Conservation (phyloP, 805 yeast species). For the Torulaspora maleeae region DNA sequence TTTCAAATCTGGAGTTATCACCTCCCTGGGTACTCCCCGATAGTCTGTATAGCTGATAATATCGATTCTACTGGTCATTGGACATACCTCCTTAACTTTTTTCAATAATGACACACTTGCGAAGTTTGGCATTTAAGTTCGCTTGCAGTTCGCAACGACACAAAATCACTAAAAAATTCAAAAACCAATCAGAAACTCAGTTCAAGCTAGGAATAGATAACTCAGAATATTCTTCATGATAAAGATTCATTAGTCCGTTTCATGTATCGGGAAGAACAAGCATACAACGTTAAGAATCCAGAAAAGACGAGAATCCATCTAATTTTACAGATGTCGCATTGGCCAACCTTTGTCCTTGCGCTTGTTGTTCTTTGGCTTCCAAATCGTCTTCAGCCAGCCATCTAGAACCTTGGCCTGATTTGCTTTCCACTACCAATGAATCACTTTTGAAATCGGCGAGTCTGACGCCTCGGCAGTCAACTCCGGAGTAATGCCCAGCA, state of each 20-base stretch:
- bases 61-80: neutral
- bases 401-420: constrained; percentile 34
- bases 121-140: neutral
- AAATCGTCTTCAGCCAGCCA: constrained; percentile 47
- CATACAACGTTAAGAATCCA: too few relatives aligned
- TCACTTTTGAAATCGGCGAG: constrained; percentile 46
- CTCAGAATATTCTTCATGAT: too few relatives aligned
- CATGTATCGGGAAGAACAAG: too few relatives aligned
- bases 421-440: constrained; percentile 35
- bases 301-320: too few relatives aligned
- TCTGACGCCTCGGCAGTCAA: constrained; percentile 45
- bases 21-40: neutral
- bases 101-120: constrained; percentile 1
- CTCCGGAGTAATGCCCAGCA: constrained; percentile 40
- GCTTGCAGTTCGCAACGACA: neutral
- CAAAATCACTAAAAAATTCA: constrained; percentile 13
- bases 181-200: too few relatives aligned
- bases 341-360: neutral
- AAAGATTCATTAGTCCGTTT: too few relatives aligned
- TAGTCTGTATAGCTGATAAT: constrained; percentile 3
- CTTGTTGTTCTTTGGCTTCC: constrained; percentile 18
- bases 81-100: neutral
- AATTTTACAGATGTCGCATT: too few relatives aligned
- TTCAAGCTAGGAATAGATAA: too few relatives aligned
- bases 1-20: neutral